Base-by-base conservation (phyloP, 202 grass and related monocot genomes). In the Zizania palustris region DNA sequence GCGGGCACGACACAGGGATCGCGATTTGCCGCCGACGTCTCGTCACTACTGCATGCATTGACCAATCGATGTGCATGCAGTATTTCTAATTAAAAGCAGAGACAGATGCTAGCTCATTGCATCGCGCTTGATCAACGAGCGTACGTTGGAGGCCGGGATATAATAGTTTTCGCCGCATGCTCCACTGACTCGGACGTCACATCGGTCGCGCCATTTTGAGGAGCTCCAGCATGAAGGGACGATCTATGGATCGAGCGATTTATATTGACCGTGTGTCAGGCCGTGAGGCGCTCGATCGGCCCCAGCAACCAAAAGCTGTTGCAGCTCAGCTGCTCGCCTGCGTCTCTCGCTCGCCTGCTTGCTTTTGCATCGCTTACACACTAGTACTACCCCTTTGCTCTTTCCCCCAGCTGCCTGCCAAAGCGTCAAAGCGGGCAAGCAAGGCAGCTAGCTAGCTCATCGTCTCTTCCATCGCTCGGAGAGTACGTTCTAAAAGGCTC, bases 261-360 rank as follows among this genome's bases (percentile, higher is more conserved):
- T 20, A 42, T 38, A 73, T 78, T 60, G 75, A 85, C 83, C 68
- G 50, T 74, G 50, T 74, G 51, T 42, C 75, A 73, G 82, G 60
- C n/a, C n/a, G 49, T 50, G 46, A 78, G 55, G 13, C 67, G 74
- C 74, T 62, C 67, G 74, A 66, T 62, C 67, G 74, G 66, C 66
- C 38, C 73, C 12, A 35, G 3, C 4, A 55, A 6, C 22, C 33
- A 0, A 60, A 50, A 79, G 68, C 7, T 20, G 67, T 20, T n/a
- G 81, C 28, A 1, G 28, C 45, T 5, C 74, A 57, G 81, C 28
- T 28, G 28, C 45, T 5, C 74, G 46, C 56, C 64, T 62, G 73
- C 5, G 73, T 10, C 51, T 4, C 65, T 45, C 11, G 11, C 53
- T 28, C 21, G 36, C 61, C 51, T 10, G 43, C 43, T 45, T 43